Base-by-base conservation (phyloP, 2,329 filamentous ascomycete species). In the Anisogramma anomala region DNA sequence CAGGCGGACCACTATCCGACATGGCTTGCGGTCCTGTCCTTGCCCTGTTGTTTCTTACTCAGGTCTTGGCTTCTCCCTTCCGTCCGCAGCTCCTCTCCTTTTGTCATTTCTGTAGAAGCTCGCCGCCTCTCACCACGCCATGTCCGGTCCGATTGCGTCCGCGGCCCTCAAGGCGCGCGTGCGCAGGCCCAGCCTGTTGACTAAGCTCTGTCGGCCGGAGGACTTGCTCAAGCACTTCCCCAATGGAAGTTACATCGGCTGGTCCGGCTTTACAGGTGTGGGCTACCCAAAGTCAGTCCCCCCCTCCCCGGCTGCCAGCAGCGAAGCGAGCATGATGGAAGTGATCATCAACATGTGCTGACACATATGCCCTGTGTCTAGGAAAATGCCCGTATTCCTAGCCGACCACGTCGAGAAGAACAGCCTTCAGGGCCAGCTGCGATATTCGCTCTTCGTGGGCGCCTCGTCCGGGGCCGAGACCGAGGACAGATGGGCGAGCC, bases 331-430 rank as follows among this genome's bases (percentile, higher is more conserved):
- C 2, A 17, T 4, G 33, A 6, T 11, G 33, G n/a, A 6, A 11
- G 20, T 26, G 7, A n/a, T 38, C 14, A 39, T 28, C 17, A 25
- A 39, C 25, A 42, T 48, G 14, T 15, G 28, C 47, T 52, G 26
- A 51, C 41, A 9, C 10, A 13, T n/a, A 20, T 14, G n/a, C 2
- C 14, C 7, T 14, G 6, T 42, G 2, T 26, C n/a, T 50, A 88
- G 83, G 63, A 91, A 84, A 64, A 77, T 91, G 39, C 87, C 87
- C 13, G 82, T 79, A 3, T 85, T 82, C 50, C 69, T 94, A 46
- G 86, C 86, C 50, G 84, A 94, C 59, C 81, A 94, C 59, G 86
- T 94, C 51, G 86, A 94, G 65, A 76, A 84, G 66, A 93, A 94
- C 63, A 75, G 71, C 48, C 71, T 94, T 13, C 79, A 94, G 62